Evolutionary conservation across 768 basidiomycete species (phyloP).

Genomic region (Amanita brunnescens): DNA sequence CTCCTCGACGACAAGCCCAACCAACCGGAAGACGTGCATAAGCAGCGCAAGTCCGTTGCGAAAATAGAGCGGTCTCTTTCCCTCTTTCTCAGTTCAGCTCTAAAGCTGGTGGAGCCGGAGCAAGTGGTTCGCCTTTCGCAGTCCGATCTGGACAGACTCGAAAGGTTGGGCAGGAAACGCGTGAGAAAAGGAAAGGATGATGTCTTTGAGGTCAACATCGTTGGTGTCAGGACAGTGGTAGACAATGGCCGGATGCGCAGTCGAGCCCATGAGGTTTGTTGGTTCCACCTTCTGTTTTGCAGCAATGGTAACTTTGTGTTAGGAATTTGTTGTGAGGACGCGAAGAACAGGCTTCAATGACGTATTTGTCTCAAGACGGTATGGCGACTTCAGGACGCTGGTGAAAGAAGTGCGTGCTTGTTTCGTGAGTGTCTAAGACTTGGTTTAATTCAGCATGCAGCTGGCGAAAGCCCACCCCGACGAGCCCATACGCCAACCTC

Average conservation of each 20-base stretch:
- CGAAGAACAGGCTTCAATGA: constrained; percentile 63
- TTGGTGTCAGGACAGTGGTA: constrained; percentile 75
- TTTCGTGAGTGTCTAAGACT: background rate
- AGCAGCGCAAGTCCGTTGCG: constrained; percentile 47
- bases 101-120: constrained; percentile 77
- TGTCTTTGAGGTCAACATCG: constrained; percentile 84
- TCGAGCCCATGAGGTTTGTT: constrained; percentile 75
- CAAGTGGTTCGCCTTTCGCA: constrained; percentile 88
- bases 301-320: background rate
- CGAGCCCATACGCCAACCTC: constrained; percentile 72
- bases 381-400: constrained; percentile 91
- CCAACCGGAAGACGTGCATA: constrained; percentile 20
- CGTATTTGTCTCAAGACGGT: constrained; percentile 83
- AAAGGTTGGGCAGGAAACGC: constrained; percentile 58
- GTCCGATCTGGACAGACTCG: constrained; percentile 71
- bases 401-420: constrained; percentile 58
- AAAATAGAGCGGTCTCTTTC: constrained; percentile 82
- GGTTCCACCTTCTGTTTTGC: constrained; percentile 8
- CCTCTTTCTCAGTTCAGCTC: constrained; percentile 73
- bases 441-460: constrained; percentile 29
- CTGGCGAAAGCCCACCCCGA: constrained; percentile 83
- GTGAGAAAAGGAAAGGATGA: constrained; percentile 43
- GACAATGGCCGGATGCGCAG: constrained; percentile 84
- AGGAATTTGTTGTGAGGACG: constrained; percentile 96
- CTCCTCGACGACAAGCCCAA: background rate